phyloP scores from a whole-genome alignment of 192 early-diverging fungal species.

The Dissophora globulifera region DNA sequence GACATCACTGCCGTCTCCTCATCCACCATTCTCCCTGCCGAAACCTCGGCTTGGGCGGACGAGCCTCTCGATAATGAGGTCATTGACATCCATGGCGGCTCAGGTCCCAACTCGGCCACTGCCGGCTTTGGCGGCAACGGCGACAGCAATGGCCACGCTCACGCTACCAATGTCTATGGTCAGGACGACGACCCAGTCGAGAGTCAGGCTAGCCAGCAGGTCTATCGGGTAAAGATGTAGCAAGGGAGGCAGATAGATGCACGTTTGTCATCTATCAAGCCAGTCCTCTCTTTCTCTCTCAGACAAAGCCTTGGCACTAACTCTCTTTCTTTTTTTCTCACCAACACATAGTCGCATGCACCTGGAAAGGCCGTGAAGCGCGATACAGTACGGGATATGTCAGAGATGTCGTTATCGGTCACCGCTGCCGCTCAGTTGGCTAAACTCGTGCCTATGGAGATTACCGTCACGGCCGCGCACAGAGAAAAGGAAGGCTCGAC shows the following conservation, averaged over 20 bases:
- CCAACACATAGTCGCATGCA: conserved; percentile 31
- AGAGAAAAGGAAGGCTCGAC: conserved; percentile 92
- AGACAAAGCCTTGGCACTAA: not conserved
- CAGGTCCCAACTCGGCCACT: not conserved
- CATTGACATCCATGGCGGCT: conserved; percentile 45
- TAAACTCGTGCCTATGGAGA: conserved; percentile 57
- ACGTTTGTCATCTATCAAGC: no score
- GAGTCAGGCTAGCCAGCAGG: conserved; percentile 1
- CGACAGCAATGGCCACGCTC: conserved; percentile 1
- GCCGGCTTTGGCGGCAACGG: not conserved
- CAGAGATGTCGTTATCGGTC: conserved; percentile 26
- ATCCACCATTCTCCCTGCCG: conserved; percentile 46
- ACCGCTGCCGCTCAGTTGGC: conserved; percentile 27
- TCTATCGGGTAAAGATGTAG: conserved; percentile 21
- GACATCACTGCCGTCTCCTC: conserved; percentile 40
- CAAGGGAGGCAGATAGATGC: no score
- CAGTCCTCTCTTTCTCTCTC: not conserved
- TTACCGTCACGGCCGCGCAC: conserved; percentile 81
- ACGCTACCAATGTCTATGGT: no score
- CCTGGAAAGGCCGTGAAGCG: conserved; percentile 46
- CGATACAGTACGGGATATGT: conserved; percentile 9
- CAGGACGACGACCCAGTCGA: conserved; percentile 21
- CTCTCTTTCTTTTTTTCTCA: not conserved
- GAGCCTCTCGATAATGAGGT: conserved; percentile 51
- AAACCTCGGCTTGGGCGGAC: conserved; percentile 51